phyloP scores from a whole-genome alignment of 176 grass and related monocot genomes.

The Eragrostis nindensis region DNA sequence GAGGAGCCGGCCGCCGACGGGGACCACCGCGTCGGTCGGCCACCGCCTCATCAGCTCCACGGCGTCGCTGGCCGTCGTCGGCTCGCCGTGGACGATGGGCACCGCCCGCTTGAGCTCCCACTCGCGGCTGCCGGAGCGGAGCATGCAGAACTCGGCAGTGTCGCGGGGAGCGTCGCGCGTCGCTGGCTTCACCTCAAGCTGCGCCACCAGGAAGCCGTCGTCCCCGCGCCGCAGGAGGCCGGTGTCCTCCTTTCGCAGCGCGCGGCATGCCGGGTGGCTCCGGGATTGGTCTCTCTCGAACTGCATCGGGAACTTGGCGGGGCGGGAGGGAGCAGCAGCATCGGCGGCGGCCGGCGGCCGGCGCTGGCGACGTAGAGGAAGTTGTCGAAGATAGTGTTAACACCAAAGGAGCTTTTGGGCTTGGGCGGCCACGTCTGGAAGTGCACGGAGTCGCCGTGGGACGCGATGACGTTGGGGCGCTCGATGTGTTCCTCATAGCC shows the following conservation, averaged over 20 bases:
- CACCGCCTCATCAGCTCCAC: background rate
- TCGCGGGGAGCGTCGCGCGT: background rate
- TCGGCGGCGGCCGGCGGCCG: background rate
- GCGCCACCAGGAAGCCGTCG: background rate
- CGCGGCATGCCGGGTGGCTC: background rate
- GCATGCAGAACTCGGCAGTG: background rate
- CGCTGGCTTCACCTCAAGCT: background rate
- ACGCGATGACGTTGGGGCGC: background rate
- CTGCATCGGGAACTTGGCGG: background rate
- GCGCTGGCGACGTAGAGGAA: background rate
- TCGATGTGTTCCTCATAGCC: background rate
- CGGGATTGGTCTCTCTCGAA: no score
- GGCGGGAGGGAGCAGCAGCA: background rate
- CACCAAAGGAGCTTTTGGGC: no score
- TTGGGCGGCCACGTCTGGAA: background rate
- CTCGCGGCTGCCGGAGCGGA: background rate
- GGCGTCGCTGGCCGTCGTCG: no score
- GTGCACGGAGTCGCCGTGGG: constrained; percentile 11
- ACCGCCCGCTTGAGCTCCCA: background rate
- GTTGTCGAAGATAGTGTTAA: background rate
- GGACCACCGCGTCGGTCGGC: background rate
- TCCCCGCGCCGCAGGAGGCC: background rate
- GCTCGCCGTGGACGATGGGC: background rate
- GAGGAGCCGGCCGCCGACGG: background rate
- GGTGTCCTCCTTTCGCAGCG: background rate